phyloP scores from a whole-genome alignment of 148 eudicot genomes.

The Pouteria glomerata region DNA sequence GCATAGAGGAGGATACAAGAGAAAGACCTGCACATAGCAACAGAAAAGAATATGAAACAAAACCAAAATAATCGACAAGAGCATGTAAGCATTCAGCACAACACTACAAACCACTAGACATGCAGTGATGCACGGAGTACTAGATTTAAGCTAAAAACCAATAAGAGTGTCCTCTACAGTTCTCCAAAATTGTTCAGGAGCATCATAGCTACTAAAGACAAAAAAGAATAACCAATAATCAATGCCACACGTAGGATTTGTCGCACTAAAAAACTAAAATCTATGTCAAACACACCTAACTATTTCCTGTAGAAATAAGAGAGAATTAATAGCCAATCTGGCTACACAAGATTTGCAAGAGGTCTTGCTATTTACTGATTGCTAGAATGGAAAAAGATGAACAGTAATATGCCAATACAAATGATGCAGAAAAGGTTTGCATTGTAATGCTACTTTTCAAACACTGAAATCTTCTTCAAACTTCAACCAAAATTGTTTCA shows the following conservation, averaged over 20 bases:
- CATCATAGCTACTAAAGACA: not conserved
- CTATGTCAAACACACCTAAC: not conserved
- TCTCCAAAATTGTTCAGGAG: not conserved
- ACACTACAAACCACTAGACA: not conserved
- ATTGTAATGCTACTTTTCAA: not conserved
- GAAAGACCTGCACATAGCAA: constrained; percentile 57
- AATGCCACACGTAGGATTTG: not conserved
- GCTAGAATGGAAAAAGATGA: not conserved
- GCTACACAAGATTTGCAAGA: not conserved
- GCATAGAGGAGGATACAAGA: constrained; percentile 48
- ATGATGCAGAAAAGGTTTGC: not conserved
- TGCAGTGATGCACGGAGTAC: not conserved
- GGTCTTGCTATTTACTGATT: not conserved
- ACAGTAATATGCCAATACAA: not conserved
- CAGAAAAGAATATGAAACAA: not conserved
- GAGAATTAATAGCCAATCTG: not conserved
- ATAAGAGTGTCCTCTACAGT: not conserved
- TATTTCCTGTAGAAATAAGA: not conserved
- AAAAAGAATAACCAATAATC: not conserved
- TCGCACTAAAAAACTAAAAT: not conserved
- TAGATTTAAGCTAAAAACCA: not conserved
- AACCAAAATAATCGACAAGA: not conserved
- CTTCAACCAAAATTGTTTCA: not conserved
- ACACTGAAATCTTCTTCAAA: not conserved
- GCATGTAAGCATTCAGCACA: not conserved